A percentile compares a stretch with the other conserved stretches of the same genome.
Conservation (phyloP, 345 rosid species). For the Chamaenerion angustifolium region DNA sequence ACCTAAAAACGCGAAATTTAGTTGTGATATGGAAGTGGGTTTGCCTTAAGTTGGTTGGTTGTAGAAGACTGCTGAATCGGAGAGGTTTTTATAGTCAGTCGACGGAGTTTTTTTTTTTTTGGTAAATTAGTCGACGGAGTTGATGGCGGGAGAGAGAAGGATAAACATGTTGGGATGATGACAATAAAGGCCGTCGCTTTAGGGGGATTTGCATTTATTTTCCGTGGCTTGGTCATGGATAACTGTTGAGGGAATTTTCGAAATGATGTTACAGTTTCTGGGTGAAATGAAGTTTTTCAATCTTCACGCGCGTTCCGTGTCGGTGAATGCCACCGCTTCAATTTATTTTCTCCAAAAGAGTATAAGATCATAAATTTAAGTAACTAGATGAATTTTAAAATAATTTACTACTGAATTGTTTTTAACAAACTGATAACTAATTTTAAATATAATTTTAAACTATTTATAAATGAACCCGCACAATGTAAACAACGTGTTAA, state of each 20-base stretch:
- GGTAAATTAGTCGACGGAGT: neutral
- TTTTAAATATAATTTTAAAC: no score
- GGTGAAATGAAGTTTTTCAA: neutral
- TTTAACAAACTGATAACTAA: no score
- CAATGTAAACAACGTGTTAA: no score
- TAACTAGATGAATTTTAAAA: no score
- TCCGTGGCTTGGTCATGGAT: constrained; percentile 3
- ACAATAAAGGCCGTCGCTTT: constrained; percentile 7
- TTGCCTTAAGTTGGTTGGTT: neutral
- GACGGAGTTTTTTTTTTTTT: no score
- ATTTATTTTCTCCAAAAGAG: no score
- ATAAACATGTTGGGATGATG: neutral
- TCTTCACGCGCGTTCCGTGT: constrained; percentile 1
- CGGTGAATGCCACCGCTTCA: neutral
- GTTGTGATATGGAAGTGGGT: no score
- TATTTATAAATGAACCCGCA: no score
- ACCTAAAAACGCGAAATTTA: no score
- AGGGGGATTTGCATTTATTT: neutral
- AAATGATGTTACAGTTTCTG: neutral
- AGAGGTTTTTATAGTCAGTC: neutral
- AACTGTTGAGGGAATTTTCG: constrained; percentile 16
- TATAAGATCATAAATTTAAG: no score
- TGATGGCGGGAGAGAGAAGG: constrained; percentile 5
- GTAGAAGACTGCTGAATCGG: neutral
- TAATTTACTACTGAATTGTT: no score